These are phyloP conservation scores for Fistulifera solaris DNA, from an alignment of 108 stramenopile genomes.

Conservation along the genomic window DNA sequence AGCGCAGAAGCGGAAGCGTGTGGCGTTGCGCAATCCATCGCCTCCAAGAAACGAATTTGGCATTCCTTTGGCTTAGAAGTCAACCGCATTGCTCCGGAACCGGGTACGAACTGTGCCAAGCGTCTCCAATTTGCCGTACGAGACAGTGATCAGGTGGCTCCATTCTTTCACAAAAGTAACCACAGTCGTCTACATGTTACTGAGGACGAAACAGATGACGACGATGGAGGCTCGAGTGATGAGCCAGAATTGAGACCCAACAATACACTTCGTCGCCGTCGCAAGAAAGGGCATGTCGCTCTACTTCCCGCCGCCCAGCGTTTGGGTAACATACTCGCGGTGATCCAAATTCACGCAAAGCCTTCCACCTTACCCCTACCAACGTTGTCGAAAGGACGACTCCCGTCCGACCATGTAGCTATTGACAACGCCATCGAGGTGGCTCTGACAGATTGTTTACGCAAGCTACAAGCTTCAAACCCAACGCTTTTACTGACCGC, in stretches of 20 bases:
- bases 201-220: conserved; percentile 13
- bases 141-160: conserved; percentile 69
- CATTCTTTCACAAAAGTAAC: conserved; percentile 43
- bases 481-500: conserved; percentile 60
- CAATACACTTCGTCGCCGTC: background rate
- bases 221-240: background rate
- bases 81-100: conserved; percentile 3
- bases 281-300: background rate
- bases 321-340: conserved; percentile 51
- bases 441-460: conserved; percentile 50
- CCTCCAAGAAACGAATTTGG: conserved; percentile 46
- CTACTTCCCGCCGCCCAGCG: conserved; percentile 58
- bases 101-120: background rate
- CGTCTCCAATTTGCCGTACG: conserved; percentile 24
- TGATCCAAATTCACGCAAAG: conserved; percentile 63
- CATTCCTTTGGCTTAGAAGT: conserved; percentile 64
- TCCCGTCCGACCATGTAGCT: conserved; percentile 58
- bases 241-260: conserved; percentile 4
- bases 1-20: conserved; percentile 66
- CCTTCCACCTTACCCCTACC: conserved; percentile 70
- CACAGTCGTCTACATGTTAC: conserved; percentile 22
- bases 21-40: conserved; percentile 58
- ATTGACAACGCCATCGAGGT: conserved; percentile 59
- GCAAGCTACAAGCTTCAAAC: conserved; percentile 59
- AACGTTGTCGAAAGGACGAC: conserved; percentile 73